Evolutionary conservation across 1,139 yeast genomes (phyloP), one percentile per base, ranked within the genome.

Genomic region (Blastobotrys malaysiensis): DNA sequence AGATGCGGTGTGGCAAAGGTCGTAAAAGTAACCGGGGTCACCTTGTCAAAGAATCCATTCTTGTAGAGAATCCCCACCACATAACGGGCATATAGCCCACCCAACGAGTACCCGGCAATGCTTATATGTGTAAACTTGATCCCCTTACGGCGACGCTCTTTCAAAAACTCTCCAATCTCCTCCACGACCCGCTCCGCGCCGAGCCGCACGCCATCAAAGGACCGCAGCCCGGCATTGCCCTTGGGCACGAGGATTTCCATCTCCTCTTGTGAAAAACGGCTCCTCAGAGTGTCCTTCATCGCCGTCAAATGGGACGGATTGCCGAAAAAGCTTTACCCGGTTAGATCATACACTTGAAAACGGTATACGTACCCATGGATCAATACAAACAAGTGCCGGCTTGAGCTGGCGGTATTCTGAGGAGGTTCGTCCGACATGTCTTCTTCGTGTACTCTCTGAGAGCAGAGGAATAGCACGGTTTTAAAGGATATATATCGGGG

Each of bases 1-100:
- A 88, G 73, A 71, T 91, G 97, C 0, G 96, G 96, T 0, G 89
- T 75, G 62, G 93, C 86, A 63, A 88, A 84, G 1, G 93, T 82
- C 9, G 86, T 79, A 65, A 85, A 86, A 61, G 59, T 59, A 45
- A 67, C 64, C 7, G 75, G 75, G 46, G 59, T 60, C 20, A 73
- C 61, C 1, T 45, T 63, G 52, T 79, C 74, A 64, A 88, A 87
- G 57, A 77, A 74, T 1, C 79, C 79, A 51, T 77, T 77, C 53
- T 76, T 74, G 60, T 79, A 73, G 50, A 89, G 72, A 18, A 86
- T 70, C 0, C 97, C 97, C 48, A 87, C 71, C 5, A 93, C 88
- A 67, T 85, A 88, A 36, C 96, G 73, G 1, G 88, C 76, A 52
- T 88, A 83, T 52, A 89, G 72, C 0, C 96, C 96, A 9, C 96